Conservation (phyloP, 208 protist genomes). For the Acanthamoeba culbertsoni region DNA sequence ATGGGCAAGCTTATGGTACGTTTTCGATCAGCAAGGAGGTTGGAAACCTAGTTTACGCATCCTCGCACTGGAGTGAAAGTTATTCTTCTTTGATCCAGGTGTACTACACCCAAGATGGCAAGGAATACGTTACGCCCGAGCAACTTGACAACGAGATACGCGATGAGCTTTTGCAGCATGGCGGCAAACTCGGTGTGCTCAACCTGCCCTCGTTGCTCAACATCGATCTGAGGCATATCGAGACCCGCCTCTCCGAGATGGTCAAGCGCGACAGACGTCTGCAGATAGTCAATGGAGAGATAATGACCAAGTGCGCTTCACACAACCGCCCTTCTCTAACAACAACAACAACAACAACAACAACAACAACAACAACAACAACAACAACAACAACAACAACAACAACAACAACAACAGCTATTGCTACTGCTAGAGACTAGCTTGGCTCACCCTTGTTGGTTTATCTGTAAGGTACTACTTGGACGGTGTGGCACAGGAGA, state of each 20-base stretch:
- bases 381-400: too few relatives aligned
- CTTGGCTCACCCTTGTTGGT: not conserved
- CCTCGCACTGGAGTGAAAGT: not conserved
- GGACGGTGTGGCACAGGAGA: slow-evolving; percentile 71
- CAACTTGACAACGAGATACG: slow-evolving; percentile 77
- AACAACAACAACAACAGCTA: too few relatives aligned
- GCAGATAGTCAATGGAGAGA: slow-evolving; percentile 68
- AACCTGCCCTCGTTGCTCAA: slow-evolving; percentile 72
- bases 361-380: too few relatives aligned
- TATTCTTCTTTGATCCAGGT: not conserved
- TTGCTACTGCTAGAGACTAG: not conserved
- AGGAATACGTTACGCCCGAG: slow-evolving; percentile 78
- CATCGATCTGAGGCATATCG: slow-evolving; percentile 74
- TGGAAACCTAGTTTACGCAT: not conserved
- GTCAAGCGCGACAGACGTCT: slow-evolving; percentile 43
- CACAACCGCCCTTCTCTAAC: not conserved
- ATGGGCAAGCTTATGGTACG: slow-evolving; percentile 58
- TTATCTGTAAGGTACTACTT: slow-evolving; percentile 64
- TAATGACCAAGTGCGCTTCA: slow-evolving; percentile 65
- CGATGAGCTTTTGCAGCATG: slow-evolving; percentile 70
- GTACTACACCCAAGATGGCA: slow-evolving; percentile 72
- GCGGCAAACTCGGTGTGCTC: slow-evolving; percentile 71
- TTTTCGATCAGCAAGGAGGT: not conserved
- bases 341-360: too few relatives aligned
- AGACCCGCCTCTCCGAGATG: slow-evolving; percentile 40